Evolutionary conservation across 2,329 filamentous ascomycete genomes (phyloP), one percentile per base, ranked within the genome.

Genomic region (Epicoccum sorghinum): DNA sequence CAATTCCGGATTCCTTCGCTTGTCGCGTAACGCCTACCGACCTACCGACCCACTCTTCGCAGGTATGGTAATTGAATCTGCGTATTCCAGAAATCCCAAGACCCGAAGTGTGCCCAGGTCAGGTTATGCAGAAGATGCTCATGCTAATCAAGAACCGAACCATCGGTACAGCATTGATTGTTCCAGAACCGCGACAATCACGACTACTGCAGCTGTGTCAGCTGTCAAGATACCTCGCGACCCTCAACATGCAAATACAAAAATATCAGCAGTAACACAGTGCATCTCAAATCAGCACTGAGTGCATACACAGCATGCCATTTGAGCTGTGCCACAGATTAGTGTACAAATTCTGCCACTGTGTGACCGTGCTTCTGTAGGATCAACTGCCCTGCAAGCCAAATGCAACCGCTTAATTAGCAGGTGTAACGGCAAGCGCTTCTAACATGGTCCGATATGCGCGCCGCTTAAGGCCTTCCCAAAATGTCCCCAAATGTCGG

Each of bases 1-100:
- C 50, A 53, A 24, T 23, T 29, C 27, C 23, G n/a, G 30, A 36
- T 9, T 47, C 49, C 42, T 52, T 37, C 50, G 43, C 24, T n/a
- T 24, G 24, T 38, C 50, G 38, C 43, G 43, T 47, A 47, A 42
- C 18, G 12, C 23, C 25, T 38, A n/a, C 48, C 48, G 48, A 7
- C n/a, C 10, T 29, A 4, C 48, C 48, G 48, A 35, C 35, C 35
- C 35, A 27, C n/a, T 13, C 32, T n/a, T 13, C 13, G 13, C 32
- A 5, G 9, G 27, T 9, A 29, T 29, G 27, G 27, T 29, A 29
- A 29, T 29, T 29, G 27, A 6, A 29, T 29, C 27, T 29, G 27
- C 27, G 27, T 3, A 9, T 12, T 33, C 13, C 32, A 33, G 32
- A 33, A 33, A 13, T 13, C 10, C 32, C 32, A 33, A 33, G 18